Percentiles rank a stretch among this genome's conserved stretches.
Conservation (phyloP, 2,329 filamentous ascomycete species). For the Venturiaceae sp. region DNA sequence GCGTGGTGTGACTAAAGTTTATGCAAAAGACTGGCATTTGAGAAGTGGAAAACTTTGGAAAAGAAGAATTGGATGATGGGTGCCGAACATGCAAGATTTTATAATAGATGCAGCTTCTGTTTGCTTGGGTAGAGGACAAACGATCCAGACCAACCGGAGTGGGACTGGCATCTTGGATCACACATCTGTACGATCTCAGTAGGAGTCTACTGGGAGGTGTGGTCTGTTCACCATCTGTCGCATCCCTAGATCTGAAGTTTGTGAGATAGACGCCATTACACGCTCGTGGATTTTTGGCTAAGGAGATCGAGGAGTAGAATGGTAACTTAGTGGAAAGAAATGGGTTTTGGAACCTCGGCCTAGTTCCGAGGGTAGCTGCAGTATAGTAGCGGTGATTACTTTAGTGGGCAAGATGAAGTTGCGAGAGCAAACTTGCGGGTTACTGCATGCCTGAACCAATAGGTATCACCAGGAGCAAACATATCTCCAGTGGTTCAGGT, state of each 20-base stretch:
- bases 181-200: no score
- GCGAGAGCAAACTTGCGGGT: not conserved
- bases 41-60: not conserved
- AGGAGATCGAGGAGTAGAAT: no score
- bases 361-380: not conserved
- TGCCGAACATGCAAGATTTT: not conserved
- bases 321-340: no score
- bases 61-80: not conserved
- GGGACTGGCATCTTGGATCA: no score
- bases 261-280: no score
- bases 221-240: no score
- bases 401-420: not conserved
- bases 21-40: not conserved
- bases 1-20: not conserved
- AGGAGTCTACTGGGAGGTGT: no score
- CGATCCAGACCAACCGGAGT: no score
- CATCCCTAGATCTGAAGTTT: no score
- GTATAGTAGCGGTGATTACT: no score
- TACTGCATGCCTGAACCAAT: not conserved
- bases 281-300: no score
- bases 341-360: not conserved
- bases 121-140: not conserved
- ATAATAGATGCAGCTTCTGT: not conserved
- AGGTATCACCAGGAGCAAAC: not conserved
- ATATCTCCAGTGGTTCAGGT: not conserved